A percentile compares a stretch with the other conserved stretches of the same genome.
Conservation (phyloP, 441 rosid species). For the Daphne laureola region DNA sequence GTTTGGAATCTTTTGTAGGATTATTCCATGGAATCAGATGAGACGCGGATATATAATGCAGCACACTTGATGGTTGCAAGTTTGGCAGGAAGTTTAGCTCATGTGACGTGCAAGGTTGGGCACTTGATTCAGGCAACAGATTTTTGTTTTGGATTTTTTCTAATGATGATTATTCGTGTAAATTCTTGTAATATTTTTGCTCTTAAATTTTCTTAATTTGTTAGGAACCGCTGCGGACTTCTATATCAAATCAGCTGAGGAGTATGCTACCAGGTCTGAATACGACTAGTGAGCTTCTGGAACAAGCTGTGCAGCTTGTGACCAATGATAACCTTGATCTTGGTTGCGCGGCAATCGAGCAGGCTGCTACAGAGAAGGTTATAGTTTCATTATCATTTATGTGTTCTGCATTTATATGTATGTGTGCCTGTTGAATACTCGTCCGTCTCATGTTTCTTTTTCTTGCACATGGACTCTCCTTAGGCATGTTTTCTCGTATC, state of each 20-base stretch:
- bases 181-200: conserved; percentile 1
- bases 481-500: background rate
- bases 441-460: background rate
- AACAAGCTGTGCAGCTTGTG: conserved; percentile 92
- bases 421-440: background rate
- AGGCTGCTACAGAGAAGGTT: conserved; percentile 98
- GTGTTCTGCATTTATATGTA: background rate
- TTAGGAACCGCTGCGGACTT: conserved; percentile 91
- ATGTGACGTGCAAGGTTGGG: conserved; percentile 97
- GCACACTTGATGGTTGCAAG: conserved; percentile 99
- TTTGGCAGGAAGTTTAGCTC: conserved; percentile 97
- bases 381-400: conserved; percentile 1
- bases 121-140: conserved; percentile 8
- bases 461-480: background rate
- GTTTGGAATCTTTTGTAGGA: conserved; percentile 40
- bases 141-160: conserved; percentile 5
- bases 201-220: conserved; percentile 16
- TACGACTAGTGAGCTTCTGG: conserved; percentile 58
- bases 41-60: conserved; percentile 83
- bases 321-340: conserved; percentile 99
- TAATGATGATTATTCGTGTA: too few relatives aligned
- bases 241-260: conserved; percentile 85
- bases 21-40: conserved; percentile 89
- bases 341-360: conserved; percentile 97
- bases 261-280: conserved; percentile 66